Conservation (phyloP, 2,329 filamentous ascomycete genomes). For the Xylaria sp. region DNA sequence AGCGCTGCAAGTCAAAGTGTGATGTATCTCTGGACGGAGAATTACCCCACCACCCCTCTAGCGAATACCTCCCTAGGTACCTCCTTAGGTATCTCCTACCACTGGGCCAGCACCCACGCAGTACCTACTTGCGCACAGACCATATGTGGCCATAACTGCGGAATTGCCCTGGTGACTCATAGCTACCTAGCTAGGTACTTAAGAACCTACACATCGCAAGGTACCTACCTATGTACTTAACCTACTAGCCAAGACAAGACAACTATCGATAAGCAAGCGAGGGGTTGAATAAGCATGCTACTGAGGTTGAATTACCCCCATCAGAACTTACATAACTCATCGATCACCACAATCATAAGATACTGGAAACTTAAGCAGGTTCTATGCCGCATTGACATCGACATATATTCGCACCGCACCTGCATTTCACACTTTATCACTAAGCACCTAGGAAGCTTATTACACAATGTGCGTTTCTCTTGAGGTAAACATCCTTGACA, state of each 20-base stretch:
- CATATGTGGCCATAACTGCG: background rate
- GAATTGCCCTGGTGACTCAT: constrained; percentile 7
- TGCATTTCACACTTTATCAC: too few species aligned
- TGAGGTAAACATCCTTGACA: too few species aligned
- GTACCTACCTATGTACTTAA: too few species aligned
- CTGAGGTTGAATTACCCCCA: too few species aligned
- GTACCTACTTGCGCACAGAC: background rate
- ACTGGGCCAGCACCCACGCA: background rate
- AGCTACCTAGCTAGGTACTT: background rate
- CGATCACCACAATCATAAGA: too few species aligned
- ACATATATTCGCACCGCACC: too few species aligned
- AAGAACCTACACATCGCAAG: too few species aligned
- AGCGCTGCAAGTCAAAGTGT: constrained; percentile 16
- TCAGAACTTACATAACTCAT: too few species aligned
- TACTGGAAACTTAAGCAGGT: too few species aligned
- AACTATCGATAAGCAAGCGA: background rate
- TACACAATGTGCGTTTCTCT: too few species aligned
- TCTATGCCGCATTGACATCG: too few species aligned
- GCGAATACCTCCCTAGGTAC: constrained; percentile 5
- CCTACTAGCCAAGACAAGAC: background rate
- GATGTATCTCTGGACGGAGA: constrained; percentile 20
- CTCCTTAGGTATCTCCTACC: background rate
- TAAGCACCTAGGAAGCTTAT: too few species aligned
- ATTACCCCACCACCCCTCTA: constrained; percentile 33
- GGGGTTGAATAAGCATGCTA: background rate